Base-by-base conservation (phyloP, 371 early-diverging fungal genomes). In the Batkoa obscura region DNA sequence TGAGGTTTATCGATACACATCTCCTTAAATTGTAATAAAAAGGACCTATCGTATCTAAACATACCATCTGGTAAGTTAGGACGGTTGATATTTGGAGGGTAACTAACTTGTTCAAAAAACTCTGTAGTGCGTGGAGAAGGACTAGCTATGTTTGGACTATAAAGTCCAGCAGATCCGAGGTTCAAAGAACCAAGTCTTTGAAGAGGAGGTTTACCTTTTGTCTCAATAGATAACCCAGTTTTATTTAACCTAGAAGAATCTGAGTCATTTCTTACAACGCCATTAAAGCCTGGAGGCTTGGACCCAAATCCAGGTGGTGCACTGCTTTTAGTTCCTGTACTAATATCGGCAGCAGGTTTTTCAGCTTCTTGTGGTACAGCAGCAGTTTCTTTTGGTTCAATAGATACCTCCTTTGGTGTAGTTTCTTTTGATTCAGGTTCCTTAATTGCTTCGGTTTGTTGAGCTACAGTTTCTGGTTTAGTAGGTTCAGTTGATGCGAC, bases 1-100 rank as follows among this genome's bases (percentile, higher is more conserved):
- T 71, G 69, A 9, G 86, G 85, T 48, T 75, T 68, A 35, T 78
- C 76, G 36, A 66, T 69, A 66, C 86, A 80, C 39, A 80, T 66
- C 8, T 68, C 66, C 64, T 70, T 71, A 69, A 90, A 90, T 57
- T 77, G 79, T 69, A 84, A 67, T 68, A 94, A 74, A 66, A 91
- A 94, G 52, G 71, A 77, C 55, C 74, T 72, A 32, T 74, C 72
- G 59, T 84, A 84, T 58, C 72, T 65, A 50, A 72, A 72, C 62
- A 72, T 75, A 46, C 76, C 75, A 5, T 58, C 62, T 45, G 66
- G 66, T 55, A 66, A 61, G 38, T 39, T 47, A 15, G 65, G 66
- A 4, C 73, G 71, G 50, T 67, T 67, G 43, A 75, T 67, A 10
- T 66, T 59, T 46, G 69, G 57, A 36, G 78, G 73, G 59, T 75